These are phyloP conservation scores for Postia placenta DNA, from an alignment of 768 basidiomycete species.

Conservation along the genomic window DNA sequence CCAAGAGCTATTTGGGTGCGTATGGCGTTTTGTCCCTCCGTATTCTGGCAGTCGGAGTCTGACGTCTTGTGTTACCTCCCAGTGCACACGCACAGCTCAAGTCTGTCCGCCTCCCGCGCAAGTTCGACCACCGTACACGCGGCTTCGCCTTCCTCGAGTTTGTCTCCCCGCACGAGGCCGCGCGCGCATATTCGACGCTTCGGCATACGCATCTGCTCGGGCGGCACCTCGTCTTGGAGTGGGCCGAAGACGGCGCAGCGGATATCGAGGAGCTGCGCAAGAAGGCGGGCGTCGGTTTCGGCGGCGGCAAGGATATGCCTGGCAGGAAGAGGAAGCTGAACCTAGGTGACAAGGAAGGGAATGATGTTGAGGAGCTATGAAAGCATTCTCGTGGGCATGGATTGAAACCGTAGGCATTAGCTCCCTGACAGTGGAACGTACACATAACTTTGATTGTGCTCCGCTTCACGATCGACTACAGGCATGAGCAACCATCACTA, in stretches of 20 bases:
- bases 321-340: conserved; percentile 70
- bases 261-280: conserved; percentile 71
- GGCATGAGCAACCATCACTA: too few relatives aligned
- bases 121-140: conserved; percentile 81
- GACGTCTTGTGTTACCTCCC: conserved; percentile 2
- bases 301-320: conserved; percentile 63
- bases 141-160: conserved; percentile 99
- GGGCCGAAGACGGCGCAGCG: conserved; percentile 73
- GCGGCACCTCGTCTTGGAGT: conserved; percentile 89
- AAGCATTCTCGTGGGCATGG: too few relatives aligned
- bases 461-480: too few relatives aligned
- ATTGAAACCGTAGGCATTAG: too few relatives aligned
- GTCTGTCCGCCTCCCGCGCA: conserved; percentile 88
- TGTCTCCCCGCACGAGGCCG: conserved; percentile 81
- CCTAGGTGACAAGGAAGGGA: conserved; percentile 28
- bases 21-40: neutral
- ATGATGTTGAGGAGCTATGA: conserved; percentile 16
- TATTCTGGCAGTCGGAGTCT: neutral
- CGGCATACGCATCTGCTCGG: conserved; percentile 95
- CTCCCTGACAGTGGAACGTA: too few relatives aligned
- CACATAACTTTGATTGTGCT: too few relatives aligned
- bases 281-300: conserved; percentile 77
- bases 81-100: conserved; percentile 92
- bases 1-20: conserved; percentile 80
- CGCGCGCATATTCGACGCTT: conserved; percentile 80